Evolutionary conservation across 169 alveolate species (phyloP).

Genomic region (Perkinsus olseni): DNA sequence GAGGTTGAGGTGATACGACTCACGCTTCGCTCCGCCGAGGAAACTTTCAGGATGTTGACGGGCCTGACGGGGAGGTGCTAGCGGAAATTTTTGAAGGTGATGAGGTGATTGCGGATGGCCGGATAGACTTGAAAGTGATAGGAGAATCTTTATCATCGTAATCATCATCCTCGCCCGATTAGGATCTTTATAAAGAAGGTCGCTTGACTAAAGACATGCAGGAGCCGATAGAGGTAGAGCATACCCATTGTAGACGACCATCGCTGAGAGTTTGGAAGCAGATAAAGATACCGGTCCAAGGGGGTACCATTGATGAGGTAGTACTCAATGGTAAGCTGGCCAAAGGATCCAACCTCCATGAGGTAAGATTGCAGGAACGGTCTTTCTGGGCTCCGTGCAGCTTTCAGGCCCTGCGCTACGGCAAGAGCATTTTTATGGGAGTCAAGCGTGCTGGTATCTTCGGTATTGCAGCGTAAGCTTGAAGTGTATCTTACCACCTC

Average conservation of each 20-base stretch:
- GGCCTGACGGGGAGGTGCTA: neutral
- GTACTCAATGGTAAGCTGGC: neutral
- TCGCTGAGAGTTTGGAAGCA: neutral
- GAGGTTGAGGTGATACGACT: neutral
- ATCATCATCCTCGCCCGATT: neutral
- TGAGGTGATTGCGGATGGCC: neutral
- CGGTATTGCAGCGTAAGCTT: neutral
- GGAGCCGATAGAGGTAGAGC: neutral
- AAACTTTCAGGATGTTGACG: neutral
- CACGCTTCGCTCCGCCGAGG: too few relatives aligned
- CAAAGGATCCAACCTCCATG: neutral
- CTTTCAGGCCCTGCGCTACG: neutral
- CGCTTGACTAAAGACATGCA: neutral
- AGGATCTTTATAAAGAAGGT: neutral
- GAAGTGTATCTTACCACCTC: neutral
- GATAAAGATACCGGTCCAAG: neutral
- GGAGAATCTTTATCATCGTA: neutral
- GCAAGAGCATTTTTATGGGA: neutral
- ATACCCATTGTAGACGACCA: too few relatives aligned
- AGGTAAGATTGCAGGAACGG: neutral
- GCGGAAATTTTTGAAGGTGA: neutral
- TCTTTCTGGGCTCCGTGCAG: neutral
- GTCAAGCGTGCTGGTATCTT: neutral
- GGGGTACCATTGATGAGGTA: neutral
- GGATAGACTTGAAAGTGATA: neutral